Conservation (phyloP, 31 red algal genomes). For the Porphyra umbilicalis region DNA sequence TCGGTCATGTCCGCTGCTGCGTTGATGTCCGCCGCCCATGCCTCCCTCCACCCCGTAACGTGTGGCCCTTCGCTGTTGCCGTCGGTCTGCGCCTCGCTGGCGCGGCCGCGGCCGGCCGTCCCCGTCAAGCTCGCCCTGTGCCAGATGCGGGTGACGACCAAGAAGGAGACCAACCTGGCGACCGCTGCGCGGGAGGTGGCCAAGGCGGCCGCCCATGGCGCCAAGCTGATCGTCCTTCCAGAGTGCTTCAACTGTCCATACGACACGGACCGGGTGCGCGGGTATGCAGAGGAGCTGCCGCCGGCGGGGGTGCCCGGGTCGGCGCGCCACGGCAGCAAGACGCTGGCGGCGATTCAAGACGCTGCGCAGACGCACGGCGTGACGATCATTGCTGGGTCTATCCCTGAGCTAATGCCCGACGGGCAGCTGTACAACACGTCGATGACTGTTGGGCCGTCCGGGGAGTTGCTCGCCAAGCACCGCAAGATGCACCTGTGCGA, state of each 20-base stretch:
- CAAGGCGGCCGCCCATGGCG: background rate
- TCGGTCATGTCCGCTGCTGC: background rate
- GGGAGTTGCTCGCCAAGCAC: slow-evolving; percentile 78
- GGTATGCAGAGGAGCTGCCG: background rate
- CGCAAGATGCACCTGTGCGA: slow-evolving; percentile 97
- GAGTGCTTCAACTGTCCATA: slow-evolving; percentile 6
- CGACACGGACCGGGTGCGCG: background rate
- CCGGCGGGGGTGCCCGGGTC: background rate
- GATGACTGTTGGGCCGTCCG: slow-evolving; percentile 42
- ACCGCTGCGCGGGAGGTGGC: background rate
- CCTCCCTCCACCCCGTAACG: background rate
- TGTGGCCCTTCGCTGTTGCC: background rate
- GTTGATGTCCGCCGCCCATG: background rate
- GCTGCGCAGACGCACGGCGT: slow-evolving; percentile 37
- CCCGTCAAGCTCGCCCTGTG: background rate
- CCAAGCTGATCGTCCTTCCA: background rate
- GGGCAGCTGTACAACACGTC: slow-evolving; percentile 79
- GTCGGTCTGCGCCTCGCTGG: background rate
- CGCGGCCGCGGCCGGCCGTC: background rate
- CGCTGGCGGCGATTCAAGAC: slow-evolving; percentile 45
- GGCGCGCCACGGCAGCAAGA: slow-evolving; percentile 14
- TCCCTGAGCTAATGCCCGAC: slow-evolving; percentile 49
- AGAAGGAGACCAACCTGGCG: slow-evolving; percentile 6
- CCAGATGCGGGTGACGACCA: background rate
- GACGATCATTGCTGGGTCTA: slow-evolving; percentile 78